Percentiles rank a stretch among this genome's conserved stretches.
These are phyloP conservation scores for Penicillium sp. DNA, from an alignment of 2,329 filamentous ascomycete genomes.

Conservation along the genomic window DNA sequence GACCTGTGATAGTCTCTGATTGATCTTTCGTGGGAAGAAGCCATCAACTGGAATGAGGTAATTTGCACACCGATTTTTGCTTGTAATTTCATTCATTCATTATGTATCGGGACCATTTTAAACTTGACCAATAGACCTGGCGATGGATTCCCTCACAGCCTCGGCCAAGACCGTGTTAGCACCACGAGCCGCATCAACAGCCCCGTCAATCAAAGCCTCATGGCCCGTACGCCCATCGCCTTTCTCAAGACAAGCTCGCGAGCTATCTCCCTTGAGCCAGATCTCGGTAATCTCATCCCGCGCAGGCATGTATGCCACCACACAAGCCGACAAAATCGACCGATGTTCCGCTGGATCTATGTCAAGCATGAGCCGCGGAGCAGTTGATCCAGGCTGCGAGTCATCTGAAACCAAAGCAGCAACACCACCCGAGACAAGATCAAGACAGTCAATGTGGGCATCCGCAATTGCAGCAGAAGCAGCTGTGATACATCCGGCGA, in stretches of 20 bases:
- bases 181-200: slow-evolving; percentile 61
- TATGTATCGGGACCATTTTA: slow-evolving; percentile 12
- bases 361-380: slow-evolving; percentile 62
- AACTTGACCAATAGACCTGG: slow-evolving; percentile 36
- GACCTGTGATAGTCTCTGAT: no score
- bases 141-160: slow-evolving; percentile 59
- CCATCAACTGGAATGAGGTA: no score
- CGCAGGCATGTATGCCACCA: slow-evolving; percentile 81
- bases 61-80: neutral
- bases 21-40: no score
- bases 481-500: slow-evolving; percentile 89
- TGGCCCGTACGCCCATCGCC: slow-evolving; percentile 41
- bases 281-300: slow-evolving; percentile 91
- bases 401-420: slow-evolving; percentile 68
- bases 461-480: slow-evolving; percentile 90
- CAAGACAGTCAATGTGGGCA: slow-evolving; percentile 93
- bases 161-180: slow-evolving; percentile 60
- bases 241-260: slow-evolving; percentile 28
- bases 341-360: slow-evolving; percentile 78
- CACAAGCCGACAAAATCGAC: slow-evolving; percentile 76
- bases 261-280: slow-evolving; percentile 79
- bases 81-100: slow-evolving; percentile 24
- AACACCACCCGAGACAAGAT: slow-evolving; percentile 84
- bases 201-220: slow-evolving; percentile 61
- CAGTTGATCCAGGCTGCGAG: slow-evolving; percentile 20